Conservation (phyloP, 2,329 filamentous ascomycete genomes). For the Didymella pinodella region DNA sequence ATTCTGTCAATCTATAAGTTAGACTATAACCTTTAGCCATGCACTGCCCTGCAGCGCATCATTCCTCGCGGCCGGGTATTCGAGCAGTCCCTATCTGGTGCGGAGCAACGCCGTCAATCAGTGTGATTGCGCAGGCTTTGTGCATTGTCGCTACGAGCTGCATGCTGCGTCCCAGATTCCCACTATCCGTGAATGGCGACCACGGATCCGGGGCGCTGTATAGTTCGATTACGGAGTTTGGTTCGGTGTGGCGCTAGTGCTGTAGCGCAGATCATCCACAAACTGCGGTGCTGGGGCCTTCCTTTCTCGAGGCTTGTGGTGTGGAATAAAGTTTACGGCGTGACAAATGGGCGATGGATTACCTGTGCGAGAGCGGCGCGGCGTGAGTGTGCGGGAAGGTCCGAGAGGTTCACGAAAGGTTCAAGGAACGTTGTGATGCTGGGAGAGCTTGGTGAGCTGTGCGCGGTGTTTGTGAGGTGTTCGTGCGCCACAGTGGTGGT, state of each 20-base stretch:
- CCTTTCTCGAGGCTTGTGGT: conserved; percentile 11
- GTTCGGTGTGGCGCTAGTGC: conserved; percentile 17
- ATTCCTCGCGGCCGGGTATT: not conserved
- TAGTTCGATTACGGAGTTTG: conserved; percentile 12
- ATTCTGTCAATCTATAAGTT: not conserved
- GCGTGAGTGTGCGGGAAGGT: conserved; percentile 11
- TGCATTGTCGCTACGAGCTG: conserved; percentile 9
- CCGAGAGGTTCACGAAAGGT: conserved; percentile 11
- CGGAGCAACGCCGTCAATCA: not conserved
- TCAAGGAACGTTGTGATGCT: conserved; percentile 12
- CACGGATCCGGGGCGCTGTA: conserved; percentile 8
- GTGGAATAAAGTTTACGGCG: conserved; percentile 12
- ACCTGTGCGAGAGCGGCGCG: conserved; percentile 2
- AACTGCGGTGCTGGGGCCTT: not conserved
- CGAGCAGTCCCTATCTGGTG: not conserved
- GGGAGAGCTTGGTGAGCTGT: conserved; percentile 14
- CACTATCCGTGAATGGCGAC: not conserved
- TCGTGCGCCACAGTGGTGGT: not conserved
- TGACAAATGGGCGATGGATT: conserved; percentile 16
- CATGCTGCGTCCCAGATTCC: not conserved
- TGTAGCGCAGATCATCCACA: conserved; percentile 8
- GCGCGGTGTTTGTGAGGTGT: not conserved
- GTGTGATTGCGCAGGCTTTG: conserved; percentile 15
- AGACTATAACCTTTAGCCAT: conserved; percentile 8
- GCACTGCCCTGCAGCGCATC: conserved; percentile 8